These are phyloP conservation scores for Gaultheria prostrata DNA, from an alignment of 148 eudicot species.

Conservation along the genomic window DNA sequence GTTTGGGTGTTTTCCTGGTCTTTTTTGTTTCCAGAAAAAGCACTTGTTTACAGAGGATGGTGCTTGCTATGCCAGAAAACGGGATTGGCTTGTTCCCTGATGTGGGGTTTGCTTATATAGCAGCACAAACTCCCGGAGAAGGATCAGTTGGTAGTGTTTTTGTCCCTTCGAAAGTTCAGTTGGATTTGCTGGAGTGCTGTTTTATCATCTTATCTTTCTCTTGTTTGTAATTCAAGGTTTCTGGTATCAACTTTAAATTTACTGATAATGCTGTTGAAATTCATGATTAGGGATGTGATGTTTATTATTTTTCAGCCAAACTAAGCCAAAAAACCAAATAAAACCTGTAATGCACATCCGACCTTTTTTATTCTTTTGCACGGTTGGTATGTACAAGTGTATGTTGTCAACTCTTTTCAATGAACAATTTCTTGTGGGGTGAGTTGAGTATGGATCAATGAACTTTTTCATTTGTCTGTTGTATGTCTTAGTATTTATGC, in stretches of 20 bases:
- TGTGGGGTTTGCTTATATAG: slow-evolving; percentile 93
- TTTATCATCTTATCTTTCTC: neutral
- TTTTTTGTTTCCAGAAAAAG: neutral
- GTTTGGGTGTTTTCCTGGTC: neutral
- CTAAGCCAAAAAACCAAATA: neutral
- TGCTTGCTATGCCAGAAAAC: slow-evolving; percentile 85
- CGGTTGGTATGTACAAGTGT: no score
- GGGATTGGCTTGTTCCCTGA: slow-evolving; percentile 97
- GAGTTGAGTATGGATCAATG: neutral
- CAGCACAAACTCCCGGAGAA: slow-evolving; percentile 88
- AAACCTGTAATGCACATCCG: neutral
- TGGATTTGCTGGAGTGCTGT: neutral
- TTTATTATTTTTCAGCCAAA: neutral
- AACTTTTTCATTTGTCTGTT: neutral
- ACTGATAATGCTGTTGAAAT: neutral
- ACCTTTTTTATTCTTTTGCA: neutral
- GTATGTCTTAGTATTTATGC: neutral
- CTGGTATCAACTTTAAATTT: neutral
- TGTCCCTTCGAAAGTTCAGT: slow-evolving; percentile 1
- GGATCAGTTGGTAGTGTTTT: slow-evolving; percentile 78
- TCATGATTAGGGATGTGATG: neutral
- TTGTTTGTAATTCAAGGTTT: neutral
- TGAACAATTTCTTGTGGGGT: neutral
- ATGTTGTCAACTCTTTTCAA: neutral
- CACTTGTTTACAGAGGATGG: slow-evolving; percentile 57